phyloP scores from a whole-genome alignment of 495 filamentous ascomycete species.

The Penicillium fimorum region DNA sequence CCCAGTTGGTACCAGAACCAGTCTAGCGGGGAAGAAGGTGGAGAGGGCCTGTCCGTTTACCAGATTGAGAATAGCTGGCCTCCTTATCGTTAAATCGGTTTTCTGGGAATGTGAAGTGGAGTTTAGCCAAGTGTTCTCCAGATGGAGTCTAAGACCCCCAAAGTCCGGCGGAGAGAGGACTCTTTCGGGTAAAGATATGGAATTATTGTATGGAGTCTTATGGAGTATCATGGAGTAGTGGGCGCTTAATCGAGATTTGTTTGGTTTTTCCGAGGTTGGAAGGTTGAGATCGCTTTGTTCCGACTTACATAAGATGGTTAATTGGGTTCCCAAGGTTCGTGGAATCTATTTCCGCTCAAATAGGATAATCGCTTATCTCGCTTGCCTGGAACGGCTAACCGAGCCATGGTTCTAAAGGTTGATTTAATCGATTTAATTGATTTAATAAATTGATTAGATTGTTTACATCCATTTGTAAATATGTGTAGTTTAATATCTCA shows the following conservation, averaged over 20 bases:
- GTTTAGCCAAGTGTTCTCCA: too few species aligned
- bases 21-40: neutral
- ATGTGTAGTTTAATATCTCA: too few species aligned
- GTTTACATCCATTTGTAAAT: too few species aligned
- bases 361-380: conserved; percentile 5
- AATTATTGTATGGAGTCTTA: too few species aligned
- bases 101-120: neutral
- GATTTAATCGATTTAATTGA: too few species aligned
- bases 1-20: too few species aligned
- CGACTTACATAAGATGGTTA: neutral
- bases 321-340: neutral
- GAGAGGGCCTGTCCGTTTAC: neutral
- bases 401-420: neutral
- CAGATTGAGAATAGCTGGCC: neutral
- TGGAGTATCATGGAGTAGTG: too few species aligned
- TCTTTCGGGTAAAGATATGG: too few species aligned
- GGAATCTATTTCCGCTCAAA: neutral
- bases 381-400: neutral
- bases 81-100: neutral
- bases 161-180: too few species aligned
- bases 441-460: neutral
- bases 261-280: neutral
- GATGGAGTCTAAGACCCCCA: too few species aligned
- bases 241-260: neutral
- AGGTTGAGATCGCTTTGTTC: neutral